phyloP scores from a whole-genome alignment of 305 asterid genomes.

The Fraxinus sp. region DNA sequence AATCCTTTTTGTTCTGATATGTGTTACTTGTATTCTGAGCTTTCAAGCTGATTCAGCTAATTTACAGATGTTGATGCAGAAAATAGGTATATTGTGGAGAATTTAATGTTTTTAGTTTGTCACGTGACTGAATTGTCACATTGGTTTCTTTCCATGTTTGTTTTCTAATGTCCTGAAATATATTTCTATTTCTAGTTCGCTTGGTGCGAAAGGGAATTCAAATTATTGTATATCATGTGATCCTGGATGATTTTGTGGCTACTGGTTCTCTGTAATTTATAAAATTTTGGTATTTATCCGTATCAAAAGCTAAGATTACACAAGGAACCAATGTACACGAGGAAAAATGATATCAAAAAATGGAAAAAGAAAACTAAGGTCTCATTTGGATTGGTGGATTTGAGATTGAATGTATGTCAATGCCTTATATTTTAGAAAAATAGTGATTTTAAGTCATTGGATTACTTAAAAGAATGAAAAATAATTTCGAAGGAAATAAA shows the following conservation, averaged over 20 bases:
- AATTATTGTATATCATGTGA: neutral
- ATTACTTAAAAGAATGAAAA: neutral
- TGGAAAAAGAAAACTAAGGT: neutral
- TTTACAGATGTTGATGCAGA: constrained; percentile 16
- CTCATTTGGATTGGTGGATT: neutral
- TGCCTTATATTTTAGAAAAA: neutral
- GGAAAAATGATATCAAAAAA: neutral
- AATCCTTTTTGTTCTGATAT: constrained; percentile 2
- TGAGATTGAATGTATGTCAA: neutral
- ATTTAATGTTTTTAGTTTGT: neutral
- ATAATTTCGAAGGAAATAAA: neutral
- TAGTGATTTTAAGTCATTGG: neutral
- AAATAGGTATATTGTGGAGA: constrained; percentile 3
- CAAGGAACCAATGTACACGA: neutral
- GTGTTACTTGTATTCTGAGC: neutral
- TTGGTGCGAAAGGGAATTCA: neutral
- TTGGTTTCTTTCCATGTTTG: neutral
- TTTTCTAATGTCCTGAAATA: neutral
- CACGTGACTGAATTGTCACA: neutral
- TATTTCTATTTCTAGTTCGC: neutral
- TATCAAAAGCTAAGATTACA: neutral
- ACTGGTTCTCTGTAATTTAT: neutral
- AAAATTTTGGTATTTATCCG: neutral
- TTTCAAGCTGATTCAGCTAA: constrained; percentile 6
- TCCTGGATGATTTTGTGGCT: neutral